Evolutionary conservation across 257 asterid genomes (phyloP).

Genomic region (Fraxinus excelsior): DNA sequence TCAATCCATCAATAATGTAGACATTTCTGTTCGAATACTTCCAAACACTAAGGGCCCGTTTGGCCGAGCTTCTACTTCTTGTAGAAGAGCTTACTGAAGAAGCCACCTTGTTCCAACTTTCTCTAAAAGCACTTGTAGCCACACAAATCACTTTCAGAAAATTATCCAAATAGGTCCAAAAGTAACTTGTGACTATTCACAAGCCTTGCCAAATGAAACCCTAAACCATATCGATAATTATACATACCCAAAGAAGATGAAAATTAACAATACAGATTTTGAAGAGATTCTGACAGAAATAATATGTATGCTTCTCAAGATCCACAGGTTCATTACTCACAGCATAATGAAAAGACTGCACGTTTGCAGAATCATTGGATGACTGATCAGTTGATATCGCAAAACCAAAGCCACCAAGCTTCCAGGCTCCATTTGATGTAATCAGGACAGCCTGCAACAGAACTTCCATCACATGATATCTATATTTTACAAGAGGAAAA

Average conservation of each 20-base stretch:
- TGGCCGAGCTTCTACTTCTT: too few relatives aligned
- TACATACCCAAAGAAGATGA: conserved; percentile 9
- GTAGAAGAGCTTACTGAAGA: too few relatives aligned
- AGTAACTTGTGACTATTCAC: too few relatives aligned
- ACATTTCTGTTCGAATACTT: background rate
- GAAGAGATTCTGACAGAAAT: conserved; percentile 11
- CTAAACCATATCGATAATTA: background rate
- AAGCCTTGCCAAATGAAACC: too few relatives aligned
- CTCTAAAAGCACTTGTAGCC: too few relatives aligned
- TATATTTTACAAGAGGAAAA: conserved; percentile 10
- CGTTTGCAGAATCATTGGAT: conserved; percentile 57
- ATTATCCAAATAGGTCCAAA: too few relatives aligned
- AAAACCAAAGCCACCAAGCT: conserved; percentile 96
- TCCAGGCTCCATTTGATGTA: conserved; percentile 99
- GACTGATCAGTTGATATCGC: conserved; percentile 72
- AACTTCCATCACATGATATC: conserved; percentile 25
- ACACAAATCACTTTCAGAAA: too few relatives aligned
- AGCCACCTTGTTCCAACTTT: too few relatives aligned
- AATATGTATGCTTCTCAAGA: conserved; percentile 21
- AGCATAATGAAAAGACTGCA: conserved; percentile 88
- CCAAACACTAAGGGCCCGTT: background rate
- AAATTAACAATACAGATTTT: conserved; percentile 14
- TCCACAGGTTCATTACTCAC: conserved; percentile 60
- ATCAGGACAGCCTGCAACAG: conserved; percentile 73
- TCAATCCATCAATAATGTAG: background rate